Evolutionary conservation across 352 stramenopile genomes (phyloP).

Genomic region (Phytophthora pinifolia): DNA sequence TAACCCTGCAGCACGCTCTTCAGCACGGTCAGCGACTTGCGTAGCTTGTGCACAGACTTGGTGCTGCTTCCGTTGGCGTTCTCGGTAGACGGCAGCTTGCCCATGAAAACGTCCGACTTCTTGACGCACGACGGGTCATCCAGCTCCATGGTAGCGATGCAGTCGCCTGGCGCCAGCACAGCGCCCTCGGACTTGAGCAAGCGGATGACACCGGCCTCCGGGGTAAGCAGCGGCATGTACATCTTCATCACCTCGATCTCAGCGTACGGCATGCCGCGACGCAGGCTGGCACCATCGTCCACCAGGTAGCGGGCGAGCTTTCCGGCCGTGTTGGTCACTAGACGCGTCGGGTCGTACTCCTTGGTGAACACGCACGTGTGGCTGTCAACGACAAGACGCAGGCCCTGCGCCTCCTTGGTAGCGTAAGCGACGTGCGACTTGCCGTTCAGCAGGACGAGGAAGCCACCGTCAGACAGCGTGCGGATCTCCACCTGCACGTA

Average conservation of each 20-base stretch:
- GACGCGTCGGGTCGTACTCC: slow-evolving; percentile 98
- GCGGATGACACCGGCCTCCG: slow-evolving; percentile 95
- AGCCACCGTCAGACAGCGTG: slow-evolving; percentile 97
- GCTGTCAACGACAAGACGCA: slow-evolving; percentile 94
- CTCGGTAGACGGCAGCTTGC: slow-evolving; percentile 61
- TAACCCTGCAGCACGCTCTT: slow-evolving; percentile 96
- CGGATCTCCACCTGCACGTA: slow-evolving; percentile 94
- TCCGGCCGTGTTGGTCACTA: slow-evolving; percentile 97
- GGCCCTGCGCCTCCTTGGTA: slow-evolving; percentile 87
- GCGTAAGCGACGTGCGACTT: slow-evolving; percentile 98
- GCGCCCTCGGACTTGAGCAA: slow-evolving; percentile 97
- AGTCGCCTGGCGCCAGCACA: slow-evolving; percentile 94
- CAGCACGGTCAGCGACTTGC: slow-evolving; percentile 80
- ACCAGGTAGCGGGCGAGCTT: slow-evolving; percentile 99
- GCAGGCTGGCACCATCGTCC: slow-evolving; percentile 91
- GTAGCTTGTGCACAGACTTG: slow-evolving; percentile 71
- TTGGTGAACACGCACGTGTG: slow-evolving; percentile 98
- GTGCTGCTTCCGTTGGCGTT: slow-evolving; percentile 36
- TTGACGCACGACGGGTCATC: slow-evolving; percentile 98
- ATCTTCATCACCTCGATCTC: slow-evolving; percentile 99
- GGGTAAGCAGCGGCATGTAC: slow-evolving; percentile 99
- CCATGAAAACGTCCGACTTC: slow-evolving; percentile 91
- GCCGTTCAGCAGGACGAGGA: slow-evolving; percentile 96
- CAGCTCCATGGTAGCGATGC: slow-evolving; percentile 97
- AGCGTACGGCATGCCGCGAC: slow-evolving; percentile 84